Conservation (phyloP, 2,329 filamentous ascomycete genomes). For the Coniochaeta pulveracea region DNA sequence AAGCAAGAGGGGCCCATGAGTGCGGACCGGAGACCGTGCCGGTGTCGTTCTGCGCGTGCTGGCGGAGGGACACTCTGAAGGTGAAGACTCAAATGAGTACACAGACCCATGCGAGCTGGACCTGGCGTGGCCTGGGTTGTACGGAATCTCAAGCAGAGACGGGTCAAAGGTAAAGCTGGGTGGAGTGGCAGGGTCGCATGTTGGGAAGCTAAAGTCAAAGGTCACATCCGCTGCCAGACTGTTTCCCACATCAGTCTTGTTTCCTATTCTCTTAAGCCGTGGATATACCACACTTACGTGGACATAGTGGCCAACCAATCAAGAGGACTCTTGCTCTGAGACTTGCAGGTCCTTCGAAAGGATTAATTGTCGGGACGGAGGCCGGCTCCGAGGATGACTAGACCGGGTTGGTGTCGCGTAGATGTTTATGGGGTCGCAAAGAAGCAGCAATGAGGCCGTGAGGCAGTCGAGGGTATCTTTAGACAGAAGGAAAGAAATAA, state of each 20-base stretch:
- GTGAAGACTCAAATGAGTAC: constrained; percentile 57
- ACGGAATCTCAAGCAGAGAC: constrained; percentile 43
- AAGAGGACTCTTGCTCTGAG: too few species aligned
- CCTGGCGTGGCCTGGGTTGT: constrained; percentile 43
- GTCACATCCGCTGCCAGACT: constrained; percentile 53
- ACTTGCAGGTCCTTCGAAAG: too few species aligned
- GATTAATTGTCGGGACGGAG: constrained; percentile 7
- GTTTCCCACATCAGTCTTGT: too few species aligned
- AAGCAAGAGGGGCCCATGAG: constrained; percentile 68
- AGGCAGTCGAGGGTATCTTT: constrained; percentile 7
- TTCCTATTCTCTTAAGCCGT: too few species aligned
- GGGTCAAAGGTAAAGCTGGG: constrained; percentile 45
- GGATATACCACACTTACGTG: constrained; percentile 26
- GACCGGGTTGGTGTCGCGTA: constrained; percentile 14
- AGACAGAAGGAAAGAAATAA: too few species aligned
- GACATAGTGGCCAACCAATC: constrained; percentile 29
- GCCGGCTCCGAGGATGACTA: constrained; percentile 8
- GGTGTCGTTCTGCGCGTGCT: constrained; percentile 60
- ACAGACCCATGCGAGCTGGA: constrained; percentile 55
- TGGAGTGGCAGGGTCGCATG: constrained; percentile 38
- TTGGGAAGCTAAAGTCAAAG: constrained; percentile 49
- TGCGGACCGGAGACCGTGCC: constrained; percentile 56
- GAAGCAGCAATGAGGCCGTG: constrained; percentile 7
- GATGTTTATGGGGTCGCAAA: constrained; percentile 8
- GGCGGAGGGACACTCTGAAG: constrained; percentile 47